Evolutionary conservation across 768 basidiomycete species (phyloP).

Genomic region (Podaxis sp.): DNA sequence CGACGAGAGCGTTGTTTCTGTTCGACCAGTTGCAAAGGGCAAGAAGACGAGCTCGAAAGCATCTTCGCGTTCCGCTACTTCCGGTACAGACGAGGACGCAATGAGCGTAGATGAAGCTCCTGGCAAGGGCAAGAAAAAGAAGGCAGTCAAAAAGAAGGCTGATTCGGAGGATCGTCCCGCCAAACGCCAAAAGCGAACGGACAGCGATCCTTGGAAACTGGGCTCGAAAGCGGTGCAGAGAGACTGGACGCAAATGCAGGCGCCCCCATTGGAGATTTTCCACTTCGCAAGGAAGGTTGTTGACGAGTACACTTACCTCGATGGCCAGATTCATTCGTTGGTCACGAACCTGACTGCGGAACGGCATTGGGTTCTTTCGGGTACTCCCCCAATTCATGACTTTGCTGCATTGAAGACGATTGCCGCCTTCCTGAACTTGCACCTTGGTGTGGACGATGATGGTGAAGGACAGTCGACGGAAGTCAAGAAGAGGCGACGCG

Average conservation of each 20-base stretch:
- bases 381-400: constrained; percentile 90
- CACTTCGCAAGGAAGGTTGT: constrained; percentile 85
- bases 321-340: constrained; percentile 73
- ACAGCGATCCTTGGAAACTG: constrained; percentile 79
- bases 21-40: constrained; percentile 1
- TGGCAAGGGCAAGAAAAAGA: constrained; percentile 26
- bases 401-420: constrained; percentile 91
- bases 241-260: constrained; percentile 77
- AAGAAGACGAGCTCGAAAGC: constrained; percentile 15
- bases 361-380: constrained; percentile 93
- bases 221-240: constrained; percentile 52
- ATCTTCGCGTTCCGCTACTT: constrained; percentile 22
- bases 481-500: constrained; percentile 75
- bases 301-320: constrained; percentile 93
- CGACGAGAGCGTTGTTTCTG: constrained; percentile 12
- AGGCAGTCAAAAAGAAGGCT: constrained; percentile 29
- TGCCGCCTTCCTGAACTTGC: constrained; percentile 81
- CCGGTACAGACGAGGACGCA: constrained; percentile 29
- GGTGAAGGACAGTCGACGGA: constrained; percentile 71
- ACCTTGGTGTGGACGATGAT: constrained; percentile 89
- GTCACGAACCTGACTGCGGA: constrained; percentile 74
- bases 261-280: constrained; percentile 90
- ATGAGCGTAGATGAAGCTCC: constrained; percentile 58
- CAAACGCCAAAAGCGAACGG: constrained; percentile 60
- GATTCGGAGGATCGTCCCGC: constrained; percentile 34